phyloP scores from a whole-genome alignment of 31 red algal genomes.

The Endocladia muricata region DNA sequence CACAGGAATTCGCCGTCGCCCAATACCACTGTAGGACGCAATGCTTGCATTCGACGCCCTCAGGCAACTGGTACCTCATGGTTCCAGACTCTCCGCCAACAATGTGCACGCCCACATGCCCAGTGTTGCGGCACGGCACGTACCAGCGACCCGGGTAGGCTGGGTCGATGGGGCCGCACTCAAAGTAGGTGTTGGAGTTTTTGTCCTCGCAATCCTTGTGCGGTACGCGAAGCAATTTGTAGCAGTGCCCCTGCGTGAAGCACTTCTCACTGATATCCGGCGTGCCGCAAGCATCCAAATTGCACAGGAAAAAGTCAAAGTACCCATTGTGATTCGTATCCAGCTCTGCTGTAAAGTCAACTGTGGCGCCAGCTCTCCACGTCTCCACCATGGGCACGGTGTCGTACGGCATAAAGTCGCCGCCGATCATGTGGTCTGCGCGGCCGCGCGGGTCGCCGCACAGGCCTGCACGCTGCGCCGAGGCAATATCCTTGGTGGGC shows the following conservation, averaged over 20 bases:
- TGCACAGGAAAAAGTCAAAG: slow-evolving; percentile 80
- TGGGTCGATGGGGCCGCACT: slow-evolving; percentile 75
- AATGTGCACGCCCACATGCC: slow-evolving; percentile 51
- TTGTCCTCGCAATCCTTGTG: slow-evolving; percentile 47
- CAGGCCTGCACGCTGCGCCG: slow-evolving; percentile 30
- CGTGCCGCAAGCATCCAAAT: slow-evolving; percentile 42
- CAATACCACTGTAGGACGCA: slow-evolving; percentile 81
- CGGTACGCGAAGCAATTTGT: slow-evolving; percentile 47
- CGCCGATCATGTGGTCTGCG: slow-evolving; percentile 52
- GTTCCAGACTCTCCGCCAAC: slow-evolving; percentile 51
- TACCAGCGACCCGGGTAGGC: slow-evolving; percentile 70
- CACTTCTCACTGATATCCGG: slow-evolving; percentile 30
- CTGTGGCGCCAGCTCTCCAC: slow-evolving; percentile 31
- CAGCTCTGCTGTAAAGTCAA: slow-evolving; percentile 53
- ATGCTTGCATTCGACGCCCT: slow-evolving; percentile 35
- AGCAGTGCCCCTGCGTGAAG: slow-evolving; percentile 55
- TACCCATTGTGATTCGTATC: slow-evolving; percentile 78
- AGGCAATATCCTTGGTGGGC: slow-evolving; percentile 42
- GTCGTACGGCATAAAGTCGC: slow-evolving; percentile 47
- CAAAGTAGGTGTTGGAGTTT: slow-evolving; percentile 7
- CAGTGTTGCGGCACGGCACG: slow-evolving; percentile 55
- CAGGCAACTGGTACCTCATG: slow-evolving; percentile 69
- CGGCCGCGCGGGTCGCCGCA: slow-evolving; percentile 62
- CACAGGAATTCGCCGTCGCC: slow-evolving; percentile 75
- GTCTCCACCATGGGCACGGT: slow-evolving; percentile 34